Evolutionary conservation across 1,139 yeast genomes (phyloP).

Genomic region (Wickerhamomyces sp.): DNA sequence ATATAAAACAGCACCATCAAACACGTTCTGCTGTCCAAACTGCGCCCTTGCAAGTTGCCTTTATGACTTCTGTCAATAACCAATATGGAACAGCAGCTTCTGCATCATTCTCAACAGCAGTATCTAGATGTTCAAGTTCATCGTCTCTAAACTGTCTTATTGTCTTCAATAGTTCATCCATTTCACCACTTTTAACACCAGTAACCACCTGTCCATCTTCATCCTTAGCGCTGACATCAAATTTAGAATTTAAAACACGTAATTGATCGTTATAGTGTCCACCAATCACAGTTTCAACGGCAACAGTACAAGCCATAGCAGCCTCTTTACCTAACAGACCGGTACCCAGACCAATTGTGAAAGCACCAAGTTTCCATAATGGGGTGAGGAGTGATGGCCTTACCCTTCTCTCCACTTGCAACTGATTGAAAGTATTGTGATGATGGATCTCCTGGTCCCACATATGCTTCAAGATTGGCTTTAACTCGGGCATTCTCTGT

Average conservation of each 20-base stretch:
- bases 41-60: conserved; percentile 78
- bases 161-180: conserved; percentile 50
- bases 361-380: conserved; percentile 88
- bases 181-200: conserved; percentile 44
- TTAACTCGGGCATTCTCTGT: conserved; percentile 62
- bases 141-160: conserved; percentile 86
- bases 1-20: conserved; percentile 24
- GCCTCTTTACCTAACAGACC: conserved; percentile 89
- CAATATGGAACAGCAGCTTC: conserved; percentile 90
- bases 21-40: conserved; percentile 88
- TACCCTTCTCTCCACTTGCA: conserved; percentile 74
- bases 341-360: conserved; percentile 80
- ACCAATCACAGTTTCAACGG: conserved; percentile 97
- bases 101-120: conserved; percentile 89
- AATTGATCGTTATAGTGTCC: conserved; percentile 91
- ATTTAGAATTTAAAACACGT: conserved; percentile 65
- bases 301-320: conserved; percentile 99
- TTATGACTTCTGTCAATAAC: conserved; percentile 82
- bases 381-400: conserved; percentile 92
- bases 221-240: conserved; percentile 40
- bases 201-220: conserved; percentile 31
- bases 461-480: conserved; percentile 82
- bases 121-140: conserved; percentile 90
- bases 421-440: conserved; percentile 72
- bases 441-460: conserved; percentile 97